These are phyloP conservation scores for Stellera chamaejasme DNA, from an alignment of 345 rosid genomes.

Conservation along the genomic window DNA sequence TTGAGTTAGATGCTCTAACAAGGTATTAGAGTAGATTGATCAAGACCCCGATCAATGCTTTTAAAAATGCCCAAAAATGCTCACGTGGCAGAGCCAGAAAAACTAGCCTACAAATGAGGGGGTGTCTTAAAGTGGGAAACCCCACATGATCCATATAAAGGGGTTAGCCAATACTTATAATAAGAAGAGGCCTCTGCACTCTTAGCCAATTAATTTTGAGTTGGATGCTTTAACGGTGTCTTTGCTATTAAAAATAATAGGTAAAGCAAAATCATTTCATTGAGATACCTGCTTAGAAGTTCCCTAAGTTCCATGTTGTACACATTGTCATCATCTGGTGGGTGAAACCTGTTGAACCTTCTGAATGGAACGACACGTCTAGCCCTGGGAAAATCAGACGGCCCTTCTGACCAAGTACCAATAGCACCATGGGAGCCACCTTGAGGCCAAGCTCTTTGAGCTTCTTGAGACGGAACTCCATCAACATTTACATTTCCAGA, in stretches of 20 bases:
- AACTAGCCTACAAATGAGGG: too few relatives aligned
- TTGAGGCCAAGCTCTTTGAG: constrained; percentile 46
- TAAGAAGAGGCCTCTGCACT: too few relatives aligned
- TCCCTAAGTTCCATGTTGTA: constrained; percentile 92
- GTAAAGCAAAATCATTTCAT: neutral
- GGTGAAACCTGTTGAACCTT: constrained; percentile 80
- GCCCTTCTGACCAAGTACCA: constrained; percentile 50
- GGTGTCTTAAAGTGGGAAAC: too few relatives aligned
- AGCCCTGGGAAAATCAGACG: constrained; percentile 44
- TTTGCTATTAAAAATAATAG: neutral
- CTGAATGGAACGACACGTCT: constrained; percentile 49
- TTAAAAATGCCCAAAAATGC: too few relatives aligned
- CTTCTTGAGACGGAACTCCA: constrained; percentile 30
- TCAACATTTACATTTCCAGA: constrained; percentile 35
- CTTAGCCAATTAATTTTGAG: too few relatives aligned
- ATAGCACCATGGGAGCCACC: constrained; percentile 40
- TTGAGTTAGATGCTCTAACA: too few relatives aligned
- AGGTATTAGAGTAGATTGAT: too few relatives aligned
- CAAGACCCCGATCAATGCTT: too few relatives aligned
- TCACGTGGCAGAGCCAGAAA: too few relatives aligned
- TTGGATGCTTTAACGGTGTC: too few relatives aligned
- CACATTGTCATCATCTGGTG: constrained; percentile 81
- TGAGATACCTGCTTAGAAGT: constrained; percentile 75
- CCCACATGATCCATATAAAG: too few relatives aligned
- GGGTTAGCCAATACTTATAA: too few relatives aligned